Conservation (phyloP, 2,329 filamentous ascomycete species). For the Neopestalotiopsis sp. region DNA sequence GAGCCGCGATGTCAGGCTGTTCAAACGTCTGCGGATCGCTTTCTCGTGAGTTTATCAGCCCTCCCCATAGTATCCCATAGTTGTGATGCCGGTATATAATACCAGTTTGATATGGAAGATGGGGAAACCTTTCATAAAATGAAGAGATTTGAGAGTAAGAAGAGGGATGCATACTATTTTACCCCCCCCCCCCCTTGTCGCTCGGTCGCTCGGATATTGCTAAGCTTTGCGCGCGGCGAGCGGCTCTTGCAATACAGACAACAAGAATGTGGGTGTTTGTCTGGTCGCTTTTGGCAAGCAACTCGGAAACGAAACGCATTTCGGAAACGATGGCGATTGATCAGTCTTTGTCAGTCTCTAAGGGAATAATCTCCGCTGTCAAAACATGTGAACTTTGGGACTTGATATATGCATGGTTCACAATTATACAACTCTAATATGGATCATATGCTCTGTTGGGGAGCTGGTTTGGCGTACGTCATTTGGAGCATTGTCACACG, state of each 20-base stretch:
- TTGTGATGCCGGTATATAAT: background rate
- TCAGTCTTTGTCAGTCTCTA: background rate
- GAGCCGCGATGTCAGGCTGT: background rate
- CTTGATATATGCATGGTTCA: background rate
- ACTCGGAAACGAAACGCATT: background rate
- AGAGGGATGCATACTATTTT: background rate
- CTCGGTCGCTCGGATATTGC: background rate
- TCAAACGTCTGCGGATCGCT: background rate
- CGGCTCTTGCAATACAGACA: background rate
- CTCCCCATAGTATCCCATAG: background rate
- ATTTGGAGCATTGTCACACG: background rate
- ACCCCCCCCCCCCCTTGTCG: background rate
- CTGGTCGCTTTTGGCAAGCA: background rate
- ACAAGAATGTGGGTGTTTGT: background rate
- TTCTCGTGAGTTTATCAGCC: background rate
- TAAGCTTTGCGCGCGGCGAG: background rate
- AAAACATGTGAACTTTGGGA: background rate
- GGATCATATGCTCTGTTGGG: background rate
- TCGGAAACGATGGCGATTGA: conserved; percentile 2
- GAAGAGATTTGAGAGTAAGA: background rate
- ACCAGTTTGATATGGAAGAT: background rate
- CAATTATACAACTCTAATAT: background rate
- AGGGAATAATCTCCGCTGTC: background rate
- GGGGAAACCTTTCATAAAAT: background rate
- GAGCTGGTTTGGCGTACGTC: background rate